Base-by-base conservation (phyloP, 1,284 basidiomycete genomes). In the Wolfiporia cocos region DNA sequence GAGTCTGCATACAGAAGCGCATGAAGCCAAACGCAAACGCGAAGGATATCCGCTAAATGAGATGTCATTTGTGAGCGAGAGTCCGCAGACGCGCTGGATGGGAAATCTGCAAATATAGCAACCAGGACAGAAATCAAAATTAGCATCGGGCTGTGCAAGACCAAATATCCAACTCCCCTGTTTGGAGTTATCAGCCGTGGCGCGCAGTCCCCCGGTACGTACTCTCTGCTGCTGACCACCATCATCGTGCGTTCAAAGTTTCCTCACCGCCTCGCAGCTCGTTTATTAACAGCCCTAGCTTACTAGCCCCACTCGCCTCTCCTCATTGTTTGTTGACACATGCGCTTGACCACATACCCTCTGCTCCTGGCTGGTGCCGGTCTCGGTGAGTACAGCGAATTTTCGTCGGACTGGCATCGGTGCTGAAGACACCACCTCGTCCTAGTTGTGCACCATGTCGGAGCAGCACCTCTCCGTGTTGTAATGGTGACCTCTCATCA, bases 291-390 rank as follows among this genome's bases (percentile, higher is more conserved):
- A 6, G 24, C 26, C 18, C 7, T 14, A 6, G 17, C 14, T 35
- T 22, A 21, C 34, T 22, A 17, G 21, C 34, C 18, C 34, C 28
- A 21, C 17, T 28, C 17, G 23, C 19, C 26, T 24, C 20, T 17
- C 10, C 15, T 9, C 15, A 1, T 28, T 28, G 14, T 20, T 5
- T 14, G 11, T 20, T 30, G 11, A 28, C 33, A n/a, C 17, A 44
- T 44, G 43, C 33, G 33, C 17, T 32, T 44, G n/a, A 36, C 19
- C 4, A 20, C 20, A 15, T 29, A 33, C n/a, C 38, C 37, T 3
- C 26, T 46, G 15, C 23, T 46, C 19, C 31, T 46, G 41, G 44
- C 41, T n/a, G 41, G 44, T 22, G 41, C 37, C 19, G 31, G 41
- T 18, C 37, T 46, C 6, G 36, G 44, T 46, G 24, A 39, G 44